Evolutionary conservation across 495 filamentous ascomycete species (phyloP).

Genomic region (Penicillium salamii): DNA sequence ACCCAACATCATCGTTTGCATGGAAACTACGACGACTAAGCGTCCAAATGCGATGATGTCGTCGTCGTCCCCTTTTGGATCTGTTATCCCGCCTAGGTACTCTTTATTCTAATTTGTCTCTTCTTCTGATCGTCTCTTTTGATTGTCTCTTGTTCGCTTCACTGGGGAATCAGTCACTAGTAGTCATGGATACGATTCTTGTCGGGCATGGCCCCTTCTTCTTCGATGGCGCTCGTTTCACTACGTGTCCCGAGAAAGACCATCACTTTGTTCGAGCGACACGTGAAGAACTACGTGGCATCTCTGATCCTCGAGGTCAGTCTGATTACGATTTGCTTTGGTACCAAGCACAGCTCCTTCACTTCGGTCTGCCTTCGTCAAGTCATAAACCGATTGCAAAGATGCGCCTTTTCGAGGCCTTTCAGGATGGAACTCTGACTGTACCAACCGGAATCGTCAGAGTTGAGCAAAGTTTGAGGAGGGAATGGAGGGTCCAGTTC

Average conservation of each 20-base stretch:
- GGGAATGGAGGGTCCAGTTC: constrained; percentile 31
- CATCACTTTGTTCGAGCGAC: constrained; percentile 44
- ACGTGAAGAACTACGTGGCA: constrained; percentile 41
- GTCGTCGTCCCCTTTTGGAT: no score
- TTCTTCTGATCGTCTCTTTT: neutral
- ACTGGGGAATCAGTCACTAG: neutral
- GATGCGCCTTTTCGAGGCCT: constrained; percentile 51
- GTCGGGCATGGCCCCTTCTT: neutral
- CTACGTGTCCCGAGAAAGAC: neutral
- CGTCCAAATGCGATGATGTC: no score
- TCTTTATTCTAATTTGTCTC: no score
- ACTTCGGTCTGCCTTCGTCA: constrained; percentile 53
- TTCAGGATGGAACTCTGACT: constrained; percentile 40
- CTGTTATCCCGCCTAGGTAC: no score
- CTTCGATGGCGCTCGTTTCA: neutral
- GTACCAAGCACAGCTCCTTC: constrained; percentile 57
- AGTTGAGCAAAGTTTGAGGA: constrained; percentile 51
- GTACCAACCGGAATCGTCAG: constrained; percentile 41
- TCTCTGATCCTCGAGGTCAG: constrained; percentile 30
- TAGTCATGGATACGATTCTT: neutral
- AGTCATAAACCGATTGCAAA: constrained; percentile 55
- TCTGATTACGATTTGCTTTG: constrained; percentile 42
- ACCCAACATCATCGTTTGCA: no score
- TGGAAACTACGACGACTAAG: no score
- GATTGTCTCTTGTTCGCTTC: no score